Evolutionary conservation across 2,329 filamentous ascomycete species (phyloP), one percentile per base, ranked within the genome.

Genomic region (Nemania sp.): DNA sequence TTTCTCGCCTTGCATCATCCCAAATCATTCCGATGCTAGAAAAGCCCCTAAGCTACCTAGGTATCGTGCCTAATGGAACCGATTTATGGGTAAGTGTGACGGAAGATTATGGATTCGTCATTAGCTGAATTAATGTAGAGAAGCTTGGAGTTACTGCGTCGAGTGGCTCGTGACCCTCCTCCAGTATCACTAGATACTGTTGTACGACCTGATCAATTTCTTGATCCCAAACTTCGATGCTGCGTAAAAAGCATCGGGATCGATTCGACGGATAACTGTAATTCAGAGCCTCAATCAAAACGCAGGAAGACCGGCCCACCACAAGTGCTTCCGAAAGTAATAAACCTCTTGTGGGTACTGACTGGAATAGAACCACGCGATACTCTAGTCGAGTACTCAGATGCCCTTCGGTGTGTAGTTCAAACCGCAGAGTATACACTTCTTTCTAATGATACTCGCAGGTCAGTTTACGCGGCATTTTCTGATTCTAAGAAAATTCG

Each of bases 401-500:
- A 71, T 46, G 63, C 74, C 12, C 70, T 80, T 30, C 64, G 75
- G 83, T 86, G 72, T 68, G 80, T 75, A 30, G 11, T 42, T 33
- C 22, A 40, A 24, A 15, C 24, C 31, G 23, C 43, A 11, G 39
- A 48, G 41, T 36, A 47, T 15, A 47, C 44, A 14, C 12, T 14
- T 7, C 20, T 22, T 33, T 49, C 51, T 56, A 41, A 55, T 64
- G 74, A 75, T 52, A 52, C 65, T 54, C 65, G 11, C 19, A 78
- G 74, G 30, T 61, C 64, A 20, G 61, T 65, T 19, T 84, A 84
- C 63, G 62, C 74, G 11, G 65, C 69, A 12, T 68, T 83, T 4
- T 61, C 74, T 14, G 79, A 84, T 54, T 54, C 70, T 6, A 72
- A 77, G 20, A 79, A 82, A 64, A 82, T 78, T 60, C 74, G 75